Percentiles rank a stretch among this genome's conserved stretches.
Evolutionary conservation across 805 yeast genomes (phyloP).

Genomic region (Blastobotrys parvus): DNA sequence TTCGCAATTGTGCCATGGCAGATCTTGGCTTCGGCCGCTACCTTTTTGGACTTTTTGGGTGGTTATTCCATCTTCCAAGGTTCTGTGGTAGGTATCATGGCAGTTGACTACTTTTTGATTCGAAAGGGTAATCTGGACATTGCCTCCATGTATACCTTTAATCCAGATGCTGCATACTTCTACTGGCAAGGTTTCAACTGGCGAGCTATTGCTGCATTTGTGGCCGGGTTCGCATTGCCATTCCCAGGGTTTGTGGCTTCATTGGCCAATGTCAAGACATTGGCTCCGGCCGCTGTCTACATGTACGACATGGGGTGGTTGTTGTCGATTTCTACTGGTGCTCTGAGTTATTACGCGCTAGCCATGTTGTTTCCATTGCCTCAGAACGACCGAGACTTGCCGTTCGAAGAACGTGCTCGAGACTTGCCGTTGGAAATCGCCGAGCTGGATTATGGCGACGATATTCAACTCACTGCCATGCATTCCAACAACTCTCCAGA

Average conservation of each 20-base stretch:
- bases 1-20: conserved; percentile 32
- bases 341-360: conserved; percentile 1
- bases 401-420: conserved; percentile 1
- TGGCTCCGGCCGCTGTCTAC: conserved; percentile 1
- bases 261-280: not conserved
- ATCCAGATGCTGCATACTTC: conserved; percentile 33
- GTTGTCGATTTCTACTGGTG: conserved; percentile 3
- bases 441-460: conserved; percentile 1
- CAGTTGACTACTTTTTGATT: conserved; percentile 36
- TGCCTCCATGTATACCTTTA: conserved; percentile 33
- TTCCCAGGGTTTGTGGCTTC: conserved; percentile 10
- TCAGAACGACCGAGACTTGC: conserved; percentile 1
- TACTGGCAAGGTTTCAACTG: conserved; percentile 39
- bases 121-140: conserved; percentile 35
- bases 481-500: not conserved
- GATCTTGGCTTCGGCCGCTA: conserved; percentile 30
- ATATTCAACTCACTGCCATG: not conserved
- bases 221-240: conserved; percentile 12
- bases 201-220: conserved; percentile 33
- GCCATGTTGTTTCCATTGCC: conserved; percentile 3
- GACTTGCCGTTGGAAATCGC: conserved; percentile 1
- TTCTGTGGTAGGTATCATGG: conserved; percentile 33
- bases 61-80: conserved; percentile 35
- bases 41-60: conserved; percentile 31
- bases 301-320: conserved; percentile 7